A percentile compares a stretch with the other conserved stretches of the same genome.
Evolutionary conservation across 1,284 basidiomycete species (phyloP).

Genomic region (Moesziomyces antarcticus): DNA sequence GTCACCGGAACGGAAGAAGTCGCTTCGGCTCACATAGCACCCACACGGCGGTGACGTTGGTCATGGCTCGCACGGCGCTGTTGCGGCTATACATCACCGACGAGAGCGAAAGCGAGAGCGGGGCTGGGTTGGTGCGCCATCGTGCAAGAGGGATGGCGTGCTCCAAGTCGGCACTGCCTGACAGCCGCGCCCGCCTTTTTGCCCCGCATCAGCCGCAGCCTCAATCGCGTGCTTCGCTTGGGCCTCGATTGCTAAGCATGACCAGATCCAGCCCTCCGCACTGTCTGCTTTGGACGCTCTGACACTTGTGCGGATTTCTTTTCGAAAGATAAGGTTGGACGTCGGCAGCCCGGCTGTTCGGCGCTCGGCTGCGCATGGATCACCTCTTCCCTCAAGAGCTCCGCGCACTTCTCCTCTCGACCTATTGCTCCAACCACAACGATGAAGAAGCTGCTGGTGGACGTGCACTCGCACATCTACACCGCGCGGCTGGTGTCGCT

Average conservation of each 20-base stretch:
- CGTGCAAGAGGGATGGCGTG: conserved; percentile 22
- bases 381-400: neutral
- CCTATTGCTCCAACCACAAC: neutral
- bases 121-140: conserved; percentile 4
- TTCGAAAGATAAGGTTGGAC: neutral
- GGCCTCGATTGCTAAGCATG: conserved; percentile 12
- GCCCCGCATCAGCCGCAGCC: conserved; percentile 5
- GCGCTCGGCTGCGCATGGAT: neutral
- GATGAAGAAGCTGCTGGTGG: conserved; percentile 29
- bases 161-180: conserved; percentile 21
- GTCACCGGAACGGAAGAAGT: neutral
- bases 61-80: no score
- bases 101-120: neutral
- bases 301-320: neutral
- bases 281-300: no score
- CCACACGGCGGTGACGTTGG: neutral
- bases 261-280: neutral
- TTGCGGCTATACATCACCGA: neutral
- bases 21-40: conserved; percentile 3
- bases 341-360: neutral
- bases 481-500: conserved; percentile 71
- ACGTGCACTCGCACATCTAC: conserved; percentile 82
- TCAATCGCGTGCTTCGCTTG: conserved; percentile 31
- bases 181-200: conserved; percentile 8
- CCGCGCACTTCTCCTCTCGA: no score